Evolutionary conservation across 2,329 filamentous ascomycete genomes (phyloP), one percentile per base, ranked within the genome.

Genomic region (Dothistroma pini): DNA sequence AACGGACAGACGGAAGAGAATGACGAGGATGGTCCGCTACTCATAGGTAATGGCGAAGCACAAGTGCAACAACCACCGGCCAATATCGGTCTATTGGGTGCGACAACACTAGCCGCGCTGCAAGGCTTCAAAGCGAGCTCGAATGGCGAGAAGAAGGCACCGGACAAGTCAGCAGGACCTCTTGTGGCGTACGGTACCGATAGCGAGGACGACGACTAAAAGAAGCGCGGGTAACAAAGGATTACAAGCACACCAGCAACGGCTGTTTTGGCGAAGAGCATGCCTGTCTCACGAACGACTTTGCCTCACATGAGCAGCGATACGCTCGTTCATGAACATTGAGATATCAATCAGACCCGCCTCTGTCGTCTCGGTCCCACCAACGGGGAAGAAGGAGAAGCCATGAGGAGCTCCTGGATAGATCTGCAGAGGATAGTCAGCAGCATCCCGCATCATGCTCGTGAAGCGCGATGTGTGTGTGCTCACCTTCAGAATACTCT

Each of bases 101-200:
- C 84, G 62, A 90, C 87, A 57, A 96, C 93, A 8, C 79, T 97
- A 61, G 90, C 89, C 4, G 91, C 91, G 1, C 76, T 99, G 60
- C 88, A 87, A 71, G 81, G 80, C 11, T 81, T 81, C 59, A 77
- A 72, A 16, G 73, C 80, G 69, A 67, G 76, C 38, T 50, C 60
- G n/a, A 54, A 56, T 68, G 67, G 74, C 78, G 82, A 58, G 80
- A 81, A 82, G 9, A 73, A 77, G 41, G 75, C 80, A 52, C 80
- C 86, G 56, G 75, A 83, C 10, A 77, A 82, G 31, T 77, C 85
- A 31, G 76, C 84, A 19, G 91, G 90, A 1, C 89, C 91, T 7
- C 78, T 97, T 66, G 95, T 97, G 21, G 89, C 84, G 29, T 99
- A 99, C 71, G 92, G 87, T 59, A 97, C 91, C 74, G 92, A 96